Evolutionary conservation across 345 rosid genomes (phyloP).

Genomic region (Hypericum androsaemum): DNA sequence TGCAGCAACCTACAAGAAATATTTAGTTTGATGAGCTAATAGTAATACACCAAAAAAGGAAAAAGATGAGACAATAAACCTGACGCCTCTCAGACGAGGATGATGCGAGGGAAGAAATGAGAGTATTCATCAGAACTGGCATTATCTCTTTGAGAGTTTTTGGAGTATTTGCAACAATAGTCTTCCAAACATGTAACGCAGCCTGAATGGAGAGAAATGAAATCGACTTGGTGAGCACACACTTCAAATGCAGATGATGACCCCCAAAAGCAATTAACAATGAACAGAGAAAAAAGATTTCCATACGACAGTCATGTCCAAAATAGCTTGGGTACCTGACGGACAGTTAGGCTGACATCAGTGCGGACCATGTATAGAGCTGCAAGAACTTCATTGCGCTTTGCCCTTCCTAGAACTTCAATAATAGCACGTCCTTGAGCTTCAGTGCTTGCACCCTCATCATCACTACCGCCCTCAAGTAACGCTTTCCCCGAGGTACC

Average conservation of each 20-base stretch:
- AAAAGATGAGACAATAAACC: constrained; percentile 30
- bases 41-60: neutral
- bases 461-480: constrained; percentile 99
- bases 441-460: constrained; percentile 98
- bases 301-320: no score
- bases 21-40: neutral
- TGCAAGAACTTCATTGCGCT: constrained; percentile 95
- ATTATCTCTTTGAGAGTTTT: constrained; percentile 95
- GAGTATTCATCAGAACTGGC: constrained; percentile 91
- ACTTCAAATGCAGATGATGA: neutral
- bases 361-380: constrained; percentile 96
- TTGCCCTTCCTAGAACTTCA: constrained; percentile 90
- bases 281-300: neutral
- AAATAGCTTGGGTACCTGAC: constrained; percentile 58
- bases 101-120: constrained; percentile 82
- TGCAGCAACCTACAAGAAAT: constrained; percentile 62
- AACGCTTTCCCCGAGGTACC: constrained; percentile 98
- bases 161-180: constrained; percentile 95
- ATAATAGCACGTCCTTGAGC: constrained; percentile 98
- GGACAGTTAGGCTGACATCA: constrained; percentile 87
- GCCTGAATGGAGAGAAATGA: constrained; percentile 39
- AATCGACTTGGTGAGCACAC: neutral
- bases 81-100: constrained; percentile 94
- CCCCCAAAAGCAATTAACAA: neutral
- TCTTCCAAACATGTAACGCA: constrained; percentile 97